A percentile compares a stretch with the other conserved stretches of the same genome.
Evolutionary conservation across 192 early-diverging fungal genomes (phyloP).

Genomic region (Phlyctochytrium arcticum): DNA sequence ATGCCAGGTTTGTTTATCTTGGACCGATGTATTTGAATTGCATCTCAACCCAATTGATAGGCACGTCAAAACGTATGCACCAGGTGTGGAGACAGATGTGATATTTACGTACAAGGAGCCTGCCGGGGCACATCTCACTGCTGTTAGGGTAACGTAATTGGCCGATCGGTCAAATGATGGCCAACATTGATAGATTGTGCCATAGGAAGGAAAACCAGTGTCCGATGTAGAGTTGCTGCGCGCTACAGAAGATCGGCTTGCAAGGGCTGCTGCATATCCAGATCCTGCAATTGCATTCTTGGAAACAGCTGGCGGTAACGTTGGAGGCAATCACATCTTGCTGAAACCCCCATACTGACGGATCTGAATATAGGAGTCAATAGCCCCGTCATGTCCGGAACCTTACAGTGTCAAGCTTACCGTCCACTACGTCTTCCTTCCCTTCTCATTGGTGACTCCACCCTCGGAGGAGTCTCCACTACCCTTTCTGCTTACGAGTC

Average conservation of each 20-base stretch:
- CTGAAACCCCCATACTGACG: too few relatives aligned
- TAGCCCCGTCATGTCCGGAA: slow-evolving; percentile 71
- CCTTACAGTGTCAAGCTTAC: slow-evolving; percentile 66
- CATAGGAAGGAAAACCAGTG: slow-evolving; percentile 28
- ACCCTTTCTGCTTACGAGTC: slow-evolving; percentile 73
- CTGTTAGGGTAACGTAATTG: slow-evolving; percentile 23
- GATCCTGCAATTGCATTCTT: slow-evolving; percentile 45
- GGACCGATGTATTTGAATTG: background rate
- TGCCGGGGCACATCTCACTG: slow-evolving; percentile 71
- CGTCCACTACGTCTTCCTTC: slow-evolving; percentile 64
- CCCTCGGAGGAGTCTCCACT: slow-evolving; percentile 80
- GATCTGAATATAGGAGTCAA: slow-evolving; percentile 62
- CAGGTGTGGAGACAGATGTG: slow-evolving; percentile 36
- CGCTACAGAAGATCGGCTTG: slow-evolving; percentile 6
- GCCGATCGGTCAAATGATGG: too few relatives aligned
- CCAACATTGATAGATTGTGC: background rate
- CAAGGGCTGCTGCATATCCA: background rate
- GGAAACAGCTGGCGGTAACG: slow-evolving; percentile 74
- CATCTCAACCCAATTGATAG: slow-evolving; percentile 34
- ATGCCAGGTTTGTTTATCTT: slow-evolving; percentile 47
- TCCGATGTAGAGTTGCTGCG: slow-evolving; percentile 27
- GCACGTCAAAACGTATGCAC: slow-evolving; percentile 52
- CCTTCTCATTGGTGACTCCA: slow-evolving; percentile 69
- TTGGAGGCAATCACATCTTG: too few relatives aligned
- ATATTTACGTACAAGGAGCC: slow-evolving; percentile 70